A percentile compares a stretch with the other conserved stretches of the same genome.
phyloP scores from a whole-genome alignment of 106 monocot genomes.

The Platanthera zijinensis region DNA sequence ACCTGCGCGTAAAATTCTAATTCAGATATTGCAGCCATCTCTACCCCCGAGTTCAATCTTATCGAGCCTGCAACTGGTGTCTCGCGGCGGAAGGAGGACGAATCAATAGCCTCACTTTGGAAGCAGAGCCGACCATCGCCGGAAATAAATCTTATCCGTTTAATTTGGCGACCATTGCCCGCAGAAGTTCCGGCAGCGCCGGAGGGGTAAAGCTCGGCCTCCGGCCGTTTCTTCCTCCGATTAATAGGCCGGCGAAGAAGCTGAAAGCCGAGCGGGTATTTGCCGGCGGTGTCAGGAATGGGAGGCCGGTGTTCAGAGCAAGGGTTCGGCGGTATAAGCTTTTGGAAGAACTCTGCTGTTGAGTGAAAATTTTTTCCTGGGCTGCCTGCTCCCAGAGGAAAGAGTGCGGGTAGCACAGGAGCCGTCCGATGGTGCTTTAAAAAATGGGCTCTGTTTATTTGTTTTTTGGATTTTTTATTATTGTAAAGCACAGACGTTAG shows the following conservation, averaged over 20 bases:
- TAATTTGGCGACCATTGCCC: not conserved
- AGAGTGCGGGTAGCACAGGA: too few relatives aligned
- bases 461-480: too few relatives aligned
- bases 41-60: slow-evolving; percentile 7
- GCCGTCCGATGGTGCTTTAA: too few relatives aligned
- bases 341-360: slow-evolving; percentile 50
- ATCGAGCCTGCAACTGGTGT: slow-evolving; percentile 14
- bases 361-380: too few relatives aligned
- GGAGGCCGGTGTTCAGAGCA: slow-evolving; percentile 33
- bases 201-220: not conserved
- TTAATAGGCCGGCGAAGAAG: slow-evolving; percentile 14
- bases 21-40: slow-evolving; percentile 18
- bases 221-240: not conserved
- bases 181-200: not conserved
- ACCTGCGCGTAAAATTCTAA: too few relatives aligned
- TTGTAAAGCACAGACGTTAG: too few relatives aligned
- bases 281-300: slow-evolving; percentile 10
- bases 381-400: too few relatives aligned
- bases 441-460: too few relatives aligned
- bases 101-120: not conserved
- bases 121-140: not conserved
- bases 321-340: slow-evolving; percentile 68
- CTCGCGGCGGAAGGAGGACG: slow-evolving; percentile 2
- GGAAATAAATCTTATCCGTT: not conserved
- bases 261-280: slow-evolving; percentile 2